Evolutionary conservation across 2,329 filamentous ascomycete species (phyloP), one percentile per base, ranked within the genome.

Genomic region (Aspergillus tanneri): DNA sequence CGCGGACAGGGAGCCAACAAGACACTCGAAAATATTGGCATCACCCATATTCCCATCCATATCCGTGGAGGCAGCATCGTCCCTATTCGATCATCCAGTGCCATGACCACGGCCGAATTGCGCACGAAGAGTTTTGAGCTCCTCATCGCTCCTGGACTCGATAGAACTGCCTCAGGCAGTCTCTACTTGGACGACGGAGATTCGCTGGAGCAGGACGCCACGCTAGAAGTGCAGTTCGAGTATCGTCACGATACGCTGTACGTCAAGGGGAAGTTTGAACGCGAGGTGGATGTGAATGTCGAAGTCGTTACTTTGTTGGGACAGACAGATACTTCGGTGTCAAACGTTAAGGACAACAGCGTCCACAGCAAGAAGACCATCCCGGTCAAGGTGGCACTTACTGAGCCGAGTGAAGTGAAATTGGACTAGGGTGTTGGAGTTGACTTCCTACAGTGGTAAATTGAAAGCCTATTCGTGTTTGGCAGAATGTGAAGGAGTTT

Each of bases 151-250:
- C 77, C 87, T 0, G 82, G 78, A 5, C 61, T 64, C 1, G 72
- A 85, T 43, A 86, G 85, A 3, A 80, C 72, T 5, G 89, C 89
- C 0, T 66, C 63, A 1, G 89, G 89, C 0, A 74, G 76, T 43
- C 72, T 93, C 47, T 93, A 91, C 64, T 71, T 93, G 4, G 89
- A 93, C 57, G 88, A 95, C 52, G 89, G 89, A 7, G 82, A 84
- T 49, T 83, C 79, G 21, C 58, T 91, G 41, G 71, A 80, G 49
- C 87, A 87, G 66, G 36, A 40, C 2, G 39, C 47, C 1, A 80
- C 76, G n/a, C 81, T 77, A 5, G 71, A 80, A 46, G 75, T 90
- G 43, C 66, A 71, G 11, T 87, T 91, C 57, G 58, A 64, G 7
- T 91, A 82, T 62, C 69, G 75, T 37, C 63, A 75, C 2, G 78